Percentiles rank a stretch among this genome's conserved stretches.
Conservation (phyloP, 1,139 yeast genomes). For the Pichia sp. region DNA sequence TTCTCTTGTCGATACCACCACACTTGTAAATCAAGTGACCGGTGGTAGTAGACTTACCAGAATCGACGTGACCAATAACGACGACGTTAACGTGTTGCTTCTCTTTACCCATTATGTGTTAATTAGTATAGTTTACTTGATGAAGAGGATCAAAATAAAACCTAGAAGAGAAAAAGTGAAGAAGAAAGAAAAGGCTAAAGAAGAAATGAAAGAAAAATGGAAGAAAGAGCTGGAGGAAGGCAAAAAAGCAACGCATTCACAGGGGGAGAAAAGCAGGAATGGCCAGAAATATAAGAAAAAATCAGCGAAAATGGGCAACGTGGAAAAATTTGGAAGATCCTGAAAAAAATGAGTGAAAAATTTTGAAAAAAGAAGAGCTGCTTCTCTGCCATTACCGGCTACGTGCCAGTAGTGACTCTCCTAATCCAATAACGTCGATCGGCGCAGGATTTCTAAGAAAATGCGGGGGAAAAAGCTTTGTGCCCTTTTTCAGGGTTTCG, state of each 20-base stretch:
- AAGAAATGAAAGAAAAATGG: background rate
- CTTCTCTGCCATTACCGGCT: background rate
- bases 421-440: background rate
- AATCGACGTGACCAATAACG: slow-evolving; percentile 99
- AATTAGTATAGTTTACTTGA: slow-evolving; percentile 1
- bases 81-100: slow-evolving; percentile 98
- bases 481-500: background rate
- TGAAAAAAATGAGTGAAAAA: background rate
- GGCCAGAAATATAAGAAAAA: background rate
- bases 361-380: background rate
- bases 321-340: background rate
- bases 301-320: background rate
- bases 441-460: background rate
- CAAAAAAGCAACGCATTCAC: slow-evolving; percentile 37
- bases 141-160: slow-evolving; percentile 1
- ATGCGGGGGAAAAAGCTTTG: background rate
- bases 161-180: slow-evolving; percentile 1
- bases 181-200: background rate
- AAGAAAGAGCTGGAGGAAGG: slow-evolving; percentile 28
- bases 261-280: background rate
- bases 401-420: background rate
- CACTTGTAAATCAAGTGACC: slow-evolving; percentile 98
- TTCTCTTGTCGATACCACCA: slow-evolving; percentile 80
- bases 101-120: slow-evolving; percentile 57
- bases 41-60: slow-evolving; percentile 97